Evolutionary conservation across 176 grass and related monocot species (phyloP).

Genomic region (Areca catechu): DNA sequence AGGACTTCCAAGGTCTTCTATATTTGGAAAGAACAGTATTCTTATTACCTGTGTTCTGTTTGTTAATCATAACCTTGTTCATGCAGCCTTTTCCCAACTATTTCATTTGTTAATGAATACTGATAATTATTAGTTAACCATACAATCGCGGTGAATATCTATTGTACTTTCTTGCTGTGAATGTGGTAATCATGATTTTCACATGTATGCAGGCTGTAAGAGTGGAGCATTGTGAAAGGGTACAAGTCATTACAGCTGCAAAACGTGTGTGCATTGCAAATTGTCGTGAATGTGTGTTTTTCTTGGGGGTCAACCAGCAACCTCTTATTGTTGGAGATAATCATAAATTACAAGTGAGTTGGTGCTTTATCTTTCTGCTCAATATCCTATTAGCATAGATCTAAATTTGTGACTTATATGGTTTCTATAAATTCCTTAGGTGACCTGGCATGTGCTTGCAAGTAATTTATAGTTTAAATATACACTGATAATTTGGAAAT

Average conservation of each 20-base stretch:
- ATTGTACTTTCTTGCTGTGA: neutral
- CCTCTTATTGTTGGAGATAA: conserved; percentile 28
- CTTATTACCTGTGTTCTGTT: too few relatives aligned
- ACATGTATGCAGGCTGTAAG: conserved; percentile 9
- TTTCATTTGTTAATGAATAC: too few relatives aligned
- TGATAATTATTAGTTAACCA: too few relatives aligned
- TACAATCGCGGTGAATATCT: too few relatives aligned
- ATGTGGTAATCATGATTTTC: neutral
- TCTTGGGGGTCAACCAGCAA: conserved; percentile 19
- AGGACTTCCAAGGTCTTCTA: too few relatives aligned
- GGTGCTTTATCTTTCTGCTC: neutral
- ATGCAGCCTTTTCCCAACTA: too few relatives aligned
- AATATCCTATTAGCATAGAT: neutral
- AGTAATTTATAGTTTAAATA: too few relatives aligned
- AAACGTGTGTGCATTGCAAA: conserved; percentile 26
- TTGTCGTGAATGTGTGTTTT: conserved; percentile 25
- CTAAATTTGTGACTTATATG: neutral
- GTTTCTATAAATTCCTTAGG: too few relatives aligned
- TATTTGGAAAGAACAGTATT: too few relatives aligned
- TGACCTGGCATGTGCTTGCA: too few relatives aligned
- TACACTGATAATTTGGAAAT: too few relatives aligned
- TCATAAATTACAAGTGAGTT: conserved; percentile 20
- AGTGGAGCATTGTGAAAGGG: conserved; percentile 31
- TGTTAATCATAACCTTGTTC: too few relatives aligned
- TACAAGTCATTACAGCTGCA: conserved; percentile 22